These are phyloP conservation scores for Calonectria crousiana DNA, from an alignment of 2,329 filamentous ascomycete species.

Conservation along the genomic window DNA sequence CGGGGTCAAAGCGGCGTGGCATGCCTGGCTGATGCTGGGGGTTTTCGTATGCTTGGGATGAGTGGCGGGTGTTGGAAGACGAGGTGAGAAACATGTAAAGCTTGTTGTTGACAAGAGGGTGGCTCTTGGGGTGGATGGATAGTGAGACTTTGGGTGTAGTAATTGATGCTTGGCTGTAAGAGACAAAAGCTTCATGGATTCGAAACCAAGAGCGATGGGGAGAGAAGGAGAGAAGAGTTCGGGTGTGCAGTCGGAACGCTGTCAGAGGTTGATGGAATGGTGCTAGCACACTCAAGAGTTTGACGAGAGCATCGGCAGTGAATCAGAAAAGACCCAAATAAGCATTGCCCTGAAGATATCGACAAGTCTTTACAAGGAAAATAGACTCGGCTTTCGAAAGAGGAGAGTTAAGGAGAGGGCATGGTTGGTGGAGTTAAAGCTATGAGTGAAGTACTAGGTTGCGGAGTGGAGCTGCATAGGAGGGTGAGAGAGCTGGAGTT, in stretches of 20 bases:
- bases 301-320: background rate
- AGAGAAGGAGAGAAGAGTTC: background rate
- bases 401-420: background rate
- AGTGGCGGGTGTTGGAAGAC: background rate
- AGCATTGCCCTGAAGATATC: background rate
- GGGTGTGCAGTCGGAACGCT: background rate
- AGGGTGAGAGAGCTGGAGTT: background rate
- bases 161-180: background rate
- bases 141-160: background rate
- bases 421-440: background rate
- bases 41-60: background rate
- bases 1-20: conserved; percentile 14
- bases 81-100: background rate
- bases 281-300: background rate
- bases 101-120: background rate
- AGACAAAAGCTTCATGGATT: background rate
- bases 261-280: background rate
- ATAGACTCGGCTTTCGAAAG: background rate
- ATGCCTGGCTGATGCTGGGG: conserved; percentile 13
- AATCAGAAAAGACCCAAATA: background rate
- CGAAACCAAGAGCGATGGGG: background rate
- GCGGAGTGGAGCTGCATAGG: background rate
- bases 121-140: background rate
- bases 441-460: background rate
- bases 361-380: no score